Evolutionary conservation across 495 filamentous ascomycete species (phyloP).

Genomic region (Hyaloscypha bicolor): DNA sequence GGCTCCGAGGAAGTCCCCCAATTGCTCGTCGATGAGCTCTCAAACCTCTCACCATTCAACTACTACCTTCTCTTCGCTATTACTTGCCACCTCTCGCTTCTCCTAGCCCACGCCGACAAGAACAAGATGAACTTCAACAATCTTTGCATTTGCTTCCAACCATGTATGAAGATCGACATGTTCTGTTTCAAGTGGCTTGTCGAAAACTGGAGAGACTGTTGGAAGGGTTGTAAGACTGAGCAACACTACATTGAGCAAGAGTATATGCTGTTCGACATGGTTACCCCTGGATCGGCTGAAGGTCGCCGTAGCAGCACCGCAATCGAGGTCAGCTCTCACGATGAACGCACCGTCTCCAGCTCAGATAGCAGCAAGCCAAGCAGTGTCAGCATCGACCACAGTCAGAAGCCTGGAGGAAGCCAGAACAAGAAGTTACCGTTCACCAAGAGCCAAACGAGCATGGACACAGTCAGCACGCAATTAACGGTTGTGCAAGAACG

Average conservation of each 20-base stretch:
- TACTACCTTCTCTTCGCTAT: constrained; percentile 96
- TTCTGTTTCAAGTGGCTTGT: constrained; percentile 92
- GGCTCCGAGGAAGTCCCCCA: constrained; percentile 78
- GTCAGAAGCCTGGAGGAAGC: constrained; percentile 22
- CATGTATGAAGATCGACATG: constrained; percentile 87
- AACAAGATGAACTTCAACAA: constrained; percentile 96
- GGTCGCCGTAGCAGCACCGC: constrained; percentile 29
- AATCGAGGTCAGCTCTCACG: constrained; percentile 33
- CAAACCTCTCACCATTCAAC: constrained; percentile 86
- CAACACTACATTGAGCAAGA: constrained; percentile 75
- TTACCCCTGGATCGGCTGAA: constrained; percentile 26
- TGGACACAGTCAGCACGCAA: constrained; percentile 43
- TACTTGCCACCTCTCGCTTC: constrained; percentile 86
- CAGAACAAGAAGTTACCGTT: constrained; percentile 42
- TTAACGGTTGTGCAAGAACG: constrained; percentile 44
- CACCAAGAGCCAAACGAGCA: constrained; percentile 34
- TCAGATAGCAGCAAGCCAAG: constrained; percentile 61
- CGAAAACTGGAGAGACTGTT: constrained; percentile 89
- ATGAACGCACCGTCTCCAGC: constrained; percentile 66
- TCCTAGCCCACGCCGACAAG: constrained; percentile 80
- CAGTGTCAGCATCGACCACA: constrained; percentile 23
- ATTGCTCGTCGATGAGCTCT: constrained; percentile 83
- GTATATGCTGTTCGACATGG: constrained; percentile 59
- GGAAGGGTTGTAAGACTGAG: constrained; percentile 94
- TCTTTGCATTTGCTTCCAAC: constrained; percentile 92